Conservation (phyloP, 2,329 filamentous ascomycete genomes). For the Albophoma yamanashiensis region DNA sequence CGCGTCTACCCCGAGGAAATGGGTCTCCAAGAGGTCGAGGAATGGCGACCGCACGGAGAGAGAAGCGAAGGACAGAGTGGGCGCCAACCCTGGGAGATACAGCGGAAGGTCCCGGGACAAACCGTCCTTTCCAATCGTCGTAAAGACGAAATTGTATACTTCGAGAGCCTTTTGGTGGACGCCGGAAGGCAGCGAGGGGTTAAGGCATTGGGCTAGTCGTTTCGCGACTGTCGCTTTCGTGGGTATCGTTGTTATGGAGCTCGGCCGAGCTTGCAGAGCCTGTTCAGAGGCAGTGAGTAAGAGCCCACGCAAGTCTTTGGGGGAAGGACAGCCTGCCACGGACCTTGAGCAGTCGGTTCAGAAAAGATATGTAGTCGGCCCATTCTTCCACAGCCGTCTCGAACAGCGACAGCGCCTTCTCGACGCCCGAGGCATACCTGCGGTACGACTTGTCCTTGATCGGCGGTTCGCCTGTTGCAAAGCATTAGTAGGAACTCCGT, state of each 20-base stretch:
- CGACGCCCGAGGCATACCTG: constrained; percentile 81
- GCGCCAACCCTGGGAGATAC: constrained; percentile 81
- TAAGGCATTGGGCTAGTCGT: constrained; percentile 87
- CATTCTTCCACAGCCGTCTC: constrained; percentile 94
- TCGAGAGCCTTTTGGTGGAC: constrained; percentile 97
- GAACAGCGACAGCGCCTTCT: constrained; percentile 79
- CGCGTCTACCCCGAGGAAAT: constrained; percentile 64
- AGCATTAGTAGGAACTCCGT: not conserved
- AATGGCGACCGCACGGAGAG: constrained; percentile 81
- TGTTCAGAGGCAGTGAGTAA: constrained; percentile 22
- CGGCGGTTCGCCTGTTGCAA: constrained; percentile 37
- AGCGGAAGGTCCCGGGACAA: constrained; percentile 73
- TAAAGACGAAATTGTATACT: constrained; percentile 84
- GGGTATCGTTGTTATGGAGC: constrained; percentile 62
- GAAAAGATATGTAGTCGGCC: constrained; percentile 98
- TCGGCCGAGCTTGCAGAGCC: constrained; percentile 80
- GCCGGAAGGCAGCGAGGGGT: constrained; percentile 84
- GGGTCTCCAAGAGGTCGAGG: constrained; percentile 70
- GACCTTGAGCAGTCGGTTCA: constrained; percentile 84
- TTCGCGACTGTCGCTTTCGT: constrained; percentile 78
- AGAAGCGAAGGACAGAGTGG: constrained; percentile 89
- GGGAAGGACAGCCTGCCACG: constrained; percentile 2
- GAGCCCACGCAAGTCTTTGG: not conserved
- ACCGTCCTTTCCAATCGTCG: constrained; percentile 69
- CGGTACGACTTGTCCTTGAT: constrained; percentile 62